phyloP scores from a whole-genome alignment of 495 filamentous ascomycete genomes.

The Viridothelium virens region DNA sequence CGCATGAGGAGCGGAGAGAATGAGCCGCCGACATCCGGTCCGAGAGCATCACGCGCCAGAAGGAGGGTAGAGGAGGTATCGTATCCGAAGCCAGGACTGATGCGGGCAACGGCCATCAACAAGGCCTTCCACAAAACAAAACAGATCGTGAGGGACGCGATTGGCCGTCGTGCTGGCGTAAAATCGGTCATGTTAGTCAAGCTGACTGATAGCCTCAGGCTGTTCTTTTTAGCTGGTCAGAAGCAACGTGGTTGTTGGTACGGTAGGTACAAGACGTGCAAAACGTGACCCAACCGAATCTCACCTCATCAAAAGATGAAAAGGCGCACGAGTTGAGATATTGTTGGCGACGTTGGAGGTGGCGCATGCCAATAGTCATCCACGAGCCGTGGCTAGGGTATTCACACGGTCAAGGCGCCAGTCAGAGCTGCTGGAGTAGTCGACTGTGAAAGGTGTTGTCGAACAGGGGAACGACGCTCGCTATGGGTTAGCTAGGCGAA shows the following conservation, averaged over 20 bases:
- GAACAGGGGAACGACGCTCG: neutral
- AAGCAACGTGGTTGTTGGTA: too few relatives aligned
- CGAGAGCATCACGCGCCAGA: conserved; percentile 11
- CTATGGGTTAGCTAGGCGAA: neutral
- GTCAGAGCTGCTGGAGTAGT: neutral
- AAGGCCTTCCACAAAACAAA: conserved; percentile 59
- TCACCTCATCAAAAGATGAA: neutral
- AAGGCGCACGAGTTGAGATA: neutral
- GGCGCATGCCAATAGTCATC: neutral
- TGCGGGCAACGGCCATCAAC: conserved; percentile 54
- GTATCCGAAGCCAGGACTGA: conserved; percentile 67
- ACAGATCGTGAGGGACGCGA: neutral
- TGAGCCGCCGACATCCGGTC: conserved; percentile 6
- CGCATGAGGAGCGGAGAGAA: conserved; percentile 28
- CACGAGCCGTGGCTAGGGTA: too few relatives aligned
- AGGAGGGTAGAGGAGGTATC: conserved; percentile 77
- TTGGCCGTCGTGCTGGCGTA: neutral
- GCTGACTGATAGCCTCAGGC: conserved; percentile 12
- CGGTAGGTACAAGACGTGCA: too few relatives aligned
- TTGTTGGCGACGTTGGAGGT: neutral
- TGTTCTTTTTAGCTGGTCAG: too few relatives aligned
- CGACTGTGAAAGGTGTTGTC: neutral
- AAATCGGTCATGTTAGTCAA: neutral
- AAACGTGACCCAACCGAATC: neutral
- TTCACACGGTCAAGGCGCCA: too few relatives aligned